phyloP scores from a whole-genome alignment of 306 rosid species.

The Rosa rugosa region DNA sequence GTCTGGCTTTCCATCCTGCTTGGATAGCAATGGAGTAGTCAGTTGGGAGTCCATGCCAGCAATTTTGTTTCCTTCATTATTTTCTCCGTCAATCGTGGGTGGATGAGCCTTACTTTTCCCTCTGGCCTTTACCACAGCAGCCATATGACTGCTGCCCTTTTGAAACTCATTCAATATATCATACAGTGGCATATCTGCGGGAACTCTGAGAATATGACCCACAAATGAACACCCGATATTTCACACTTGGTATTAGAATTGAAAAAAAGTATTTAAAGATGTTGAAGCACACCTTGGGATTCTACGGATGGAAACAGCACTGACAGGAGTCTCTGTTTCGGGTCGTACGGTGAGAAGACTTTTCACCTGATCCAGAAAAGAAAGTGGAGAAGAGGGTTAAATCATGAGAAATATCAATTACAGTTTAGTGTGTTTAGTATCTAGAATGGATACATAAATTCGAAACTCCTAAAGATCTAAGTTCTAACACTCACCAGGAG shows the following conservation, averaged over 20 bases:
- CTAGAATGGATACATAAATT: background rate
- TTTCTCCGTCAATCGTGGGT: conserved; percentile 47
- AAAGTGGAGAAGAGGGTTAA: conserved; percentile 14
- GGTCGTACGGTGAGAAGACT: conserved; percentile 95
- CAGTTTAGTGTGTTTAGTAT: background rate
- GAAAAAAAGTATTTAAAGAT: conserved; percentile 13
- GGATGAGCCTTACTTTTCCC: conserved; percentile 51
- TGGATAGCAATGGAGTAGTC: conserved; percentile 68
- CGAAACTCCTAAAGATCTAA: conserved; percentile 15
- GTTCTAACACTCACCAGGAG: conserved; percentile 57
- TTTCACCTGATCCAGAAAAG: conserved; percentile 62
- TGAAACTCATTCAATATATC: conserved; percentile 97
- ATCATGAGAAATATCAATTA: background rate
- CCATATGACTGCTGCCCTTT: conserved; percentile 99
- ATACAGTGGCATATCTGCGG: conserved; percentile 95
- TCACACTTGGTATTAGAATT: conserved; percentile 13
- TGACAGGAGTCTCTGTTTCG: conserved; percentile 94
- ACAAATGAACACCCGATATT: conserved; percentile 27
- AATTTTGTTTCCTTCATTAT: conserved; percentile 38
- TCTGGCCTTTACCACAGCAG: conserved; percentile 81
- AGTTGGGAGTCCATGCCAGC: conserved; percentile 43
- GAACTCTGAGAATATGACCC: conserved; percentile 63
- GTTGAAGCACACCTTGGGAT: conserved; percentile 76
- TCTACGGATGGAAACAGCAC: conserved; percentile 91
- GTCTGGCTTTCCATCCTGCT: conserved; percentile 41